phyloP scores from a whole-genome alignment of 2,329 filamentous ascomycete genomes.

The Alternaria atra region DNA sequence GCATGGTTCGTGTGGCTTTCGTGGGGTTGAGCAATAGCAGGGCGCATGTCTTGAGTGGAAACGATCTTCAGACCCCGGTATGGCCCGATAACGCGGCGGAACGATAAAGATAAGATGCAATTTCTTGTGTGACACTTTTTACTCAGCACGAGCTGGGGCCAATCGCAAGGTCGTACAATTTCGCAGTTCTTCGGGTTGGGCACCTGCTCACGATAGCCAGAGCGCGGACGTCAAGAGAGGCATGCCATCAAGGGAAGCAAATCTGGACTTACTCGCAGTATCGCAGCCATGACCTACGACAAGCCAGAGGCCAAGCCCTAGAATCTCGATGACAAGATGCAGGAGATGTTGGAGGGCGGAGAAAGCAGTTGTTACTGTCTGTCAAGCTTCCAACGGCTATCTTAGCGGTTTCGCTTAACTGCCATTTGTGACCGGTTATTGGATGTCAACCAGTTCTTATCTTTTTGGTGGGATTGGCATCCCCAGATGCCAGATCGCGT shows the following conservation, averaged over 20 bases:
- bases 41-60: slow-evolving; percentile 18
- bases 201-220: neutral
- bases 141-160: neutral
- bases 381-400: slow-evolving; percentile 23
- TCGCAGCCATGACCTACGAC: neutral
- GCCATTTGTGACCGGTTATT: slow-evolving; percentile 7
- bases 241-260: neutral
- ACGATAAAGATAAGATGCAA: slow-evolving; percentile 30
- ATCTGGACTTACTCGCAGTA: neutral
- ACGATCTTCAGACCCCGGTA: slow-evolving; percentile 16
- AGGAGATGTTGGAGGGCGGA: slow-evolving; percentile 16
- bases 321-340: slow-evolving; percentile 8
- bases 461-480: slow-evolving; percentile 15
- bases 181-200: neutral
- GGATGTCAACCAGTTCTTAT: slow-evolving; percentile 26
- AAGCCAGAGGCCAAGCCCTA: neutral
- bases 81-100: slow-evolving; percentile 19
- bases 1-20: slow-evolving; percentile 21
- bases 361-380: slow-evolving; percentile 19
- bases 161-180: neutral
- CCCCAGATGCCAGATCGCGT: neutral
- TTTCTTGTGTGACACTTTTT: slow-evolving; percentile 17
- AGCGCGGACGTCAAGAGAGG: neutral
- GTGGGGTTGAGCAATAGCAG: slow-evolving; percentile 8
- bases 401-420: slow-evolving; percentile 14